A percentile compares a stretch with the other conserved stretches of the same genome.
Conservation (phyloP, 805 yeast species). For the Komagataella phaffii region DNA sequence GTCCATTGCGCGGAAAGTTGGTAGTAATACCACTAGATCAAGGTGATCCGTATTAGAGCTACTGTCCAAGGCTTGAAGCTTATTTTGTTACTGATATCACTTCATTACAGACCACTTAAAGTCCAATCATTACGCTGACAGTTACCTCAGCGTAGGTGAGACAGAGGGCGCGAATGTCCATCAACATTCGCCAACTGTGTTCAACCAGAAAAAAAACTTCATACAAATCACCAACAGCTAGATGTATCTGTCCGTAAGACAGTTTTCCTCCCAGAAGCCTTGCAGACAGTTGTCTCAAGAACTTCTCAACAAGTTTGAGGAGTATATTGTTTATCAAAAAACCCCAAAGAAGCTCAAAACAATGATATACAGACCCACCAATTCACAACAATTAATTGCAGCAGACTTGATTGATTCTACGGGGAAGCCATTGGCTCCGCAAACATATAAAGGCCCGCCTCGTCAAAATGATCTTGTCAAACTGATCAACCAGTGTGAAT, state of each 20-base stretch:
- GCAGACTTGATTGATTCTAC: constrained; percentile 5
- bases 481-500: constrained; percentile 1
- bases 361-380: constrained; percentile 6
- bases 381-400: constrained; percentile 5
- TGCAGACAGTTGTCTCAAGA: not conserved
- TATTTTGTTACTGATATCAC: not conserved
- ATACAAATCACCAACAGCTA: not conserved
- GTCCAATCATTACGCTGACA: not conserved
- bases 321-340: constrained; percentile 1
- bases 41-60: not conserved
- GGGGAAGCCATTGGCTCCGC: constrained; percentile 7
- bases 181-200: not conserved
- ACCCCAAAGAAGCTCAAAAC: constrained; percentile 4
- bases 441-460: constrained; percentile 1
- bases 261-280: not conserved
- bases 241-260: not conserved
- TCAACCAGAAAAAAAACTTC: not conserved
- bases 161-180: not conserved
- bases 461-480: constrained; percentile 2
- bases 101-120: not conserved
- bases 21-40: not conserved
- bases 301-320: constrained; percentile 1
- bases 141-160: not conserved
- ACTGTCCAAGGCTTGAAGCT: not conserved
- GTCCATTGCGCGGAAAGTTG: not conserved